Conservation (phyloP, 2,329 filamentous ascomycete species). For the Gaeumannomyces sp. region DNA sequence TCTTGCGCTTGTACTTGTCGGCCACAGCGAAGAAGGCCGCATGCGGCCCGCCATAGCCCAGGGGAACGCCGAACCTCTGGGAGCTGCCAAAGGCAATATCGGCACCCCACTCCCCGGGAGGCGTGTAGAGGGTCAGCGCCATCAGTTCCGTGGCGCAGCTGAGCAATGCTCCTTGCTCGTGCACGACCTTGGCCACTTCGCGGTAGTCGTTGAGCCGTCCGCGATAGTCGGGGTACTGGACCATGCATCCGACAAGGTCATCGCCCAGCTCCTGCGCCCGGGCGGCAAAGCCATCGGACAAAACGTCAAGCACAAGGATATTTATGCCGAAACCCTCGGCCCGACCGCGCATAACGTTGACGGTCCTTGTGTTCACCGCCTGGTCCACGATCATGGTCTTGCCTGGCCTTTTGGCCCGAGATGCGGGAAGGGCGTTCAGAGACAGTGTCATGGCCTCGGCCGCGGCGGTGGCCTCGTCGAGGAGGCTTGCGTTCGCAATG, state of each 20-base stretch:
- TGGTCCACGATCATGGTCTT: conserved; percentile 83
- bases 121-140: conserved; percentile 78
- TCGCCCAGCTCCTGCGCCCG: conserved; percentile 69
- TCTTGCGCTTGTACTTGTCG: conserved; percentile 90
- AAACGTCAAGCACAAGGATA: conserved; percentile 66
- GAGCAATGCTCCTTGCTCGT: conserved; percentile 71
- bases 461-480: conserved; percentile 88
- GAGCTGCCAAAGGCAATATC: conserved; percentile 93
- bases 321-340: conserved; percentile 88
- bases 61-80: conserved; percentile 84
- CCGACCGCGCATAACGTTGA: conserved; percentile 75
- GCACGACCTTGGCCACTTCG: conserved; percentile 66
- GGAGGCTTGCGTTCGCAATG: conserved; percentile 82
- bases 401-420: conserved; percentile 65
- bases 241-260: conserved; percentile 79
- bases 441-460: conserved; percentile 96
- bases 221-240: conserved; percentile 91
- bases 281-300: conserved; percentile 53
- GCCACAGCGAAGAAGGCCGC: conserved; percentile 92
- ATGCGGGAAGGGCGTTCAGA: conserved; percentile 64
- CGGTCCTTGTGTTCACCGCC: conserved; percentile 77
- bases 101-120: conserved; percentile 89
- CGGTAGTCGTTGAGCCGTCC: conserved; percentile 74
- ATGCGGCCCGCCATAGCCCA: conserved; percentile 91
- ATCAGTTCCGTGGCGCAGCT: conserved; percentile 86